phyloP scores from a whole-genome alignment of 768 basidiomycete species.

The Pseudohyphozyma bogoriensis region DNA sequence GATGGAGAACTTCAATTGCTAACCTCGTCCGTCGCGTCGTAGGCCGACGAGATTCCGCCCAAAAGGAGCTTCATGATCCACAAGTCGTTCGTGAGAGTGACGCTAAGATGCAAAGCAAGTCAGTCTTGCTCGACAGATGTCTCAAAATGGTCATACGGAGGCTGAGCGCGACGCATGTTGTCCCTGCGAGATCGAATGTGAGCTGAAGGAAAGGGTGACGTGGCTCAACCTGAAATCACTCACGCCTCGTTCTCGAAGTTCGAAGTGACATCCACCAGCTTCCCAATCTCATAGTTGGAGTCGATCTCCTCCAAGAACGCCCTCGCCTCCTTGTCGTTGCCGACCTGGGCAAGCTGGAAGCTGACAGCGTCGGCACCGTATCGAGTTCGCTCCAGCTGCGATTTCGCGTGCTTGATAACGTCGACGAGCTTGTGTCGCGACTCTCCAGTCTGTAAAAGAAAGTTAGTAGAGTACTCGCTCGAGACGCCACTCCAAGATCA shows the following conservation, averaged over 20 bases:
- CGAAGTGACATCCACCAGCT: slow-evolving; percentile 36
- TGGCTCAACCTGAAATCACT: too few species aligned
- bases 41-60: neutral
- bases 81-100: slow-evolving; percentile 34
- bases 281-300: slow-evolving; percentile 37
- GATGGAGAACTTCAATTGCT: too few species aligned
- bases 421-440: slow-evolving; percentile 2
- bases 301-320: slow-evolving; percentile 40
- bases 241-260: slow-evolving; percentile 22
- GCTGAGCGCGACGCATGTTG: neutral
- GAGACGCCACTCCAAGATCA: neutral
- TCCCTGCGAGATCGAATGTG: too few species aligned
- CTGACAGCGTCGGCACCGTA: slow-evolving; percentile 37
- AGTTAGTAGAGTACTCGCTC: neutral
- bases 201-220: too few species aligned
- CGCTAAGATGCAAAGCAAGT: too few species aligned
- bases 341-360: slow-evolving; percentile 28
- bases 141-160: slow-evolving; percentile 24
- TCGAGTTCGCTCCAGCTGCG: slow-evolving; percentile 9
- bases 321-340: slow-evolving; percentile 33
- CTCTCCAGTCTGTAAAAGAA: slow-evolving; percentile 10
- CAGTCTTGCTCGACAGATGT: too few species aligned
- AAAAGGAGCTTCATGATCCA: slow-evolving; percentile 37
- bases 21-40: neutral
- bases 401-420: slow-evolving; percentile 13